Evolutionary conservation across 2,329 filamentous ascomycete genomes (phyloP).

Genomic region (Sporothrix phasma): DNA sequence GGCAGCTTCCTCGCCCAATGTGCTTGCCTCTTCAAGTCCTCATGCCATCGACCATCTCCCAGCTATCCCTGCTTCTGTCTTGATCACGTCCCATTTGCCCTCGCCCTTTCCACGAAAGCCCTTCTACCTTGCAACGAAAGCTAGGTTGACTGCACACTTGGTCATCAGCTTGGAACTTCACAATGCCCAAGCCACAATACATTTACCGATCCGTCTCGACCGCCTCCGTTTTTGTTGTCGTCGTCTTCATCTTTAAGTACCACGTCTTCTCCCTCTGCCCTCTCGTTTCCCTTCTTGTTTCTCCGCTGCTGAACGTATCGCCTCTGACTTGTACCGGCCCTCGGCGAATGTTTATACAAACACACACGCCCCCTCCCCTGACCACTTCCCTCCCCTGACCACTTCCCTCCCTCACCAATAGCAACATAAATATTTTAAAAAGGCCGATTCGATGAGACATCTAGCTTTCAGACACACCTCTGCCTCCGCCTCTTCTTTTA

Average conservation of each 20-base stretch:
- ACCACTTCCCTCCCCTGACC: neutral
- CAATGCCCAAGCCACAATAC: neutral
- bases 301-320: neutral
- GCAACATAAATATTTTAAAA: neutral
- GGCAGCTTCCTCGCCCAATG: no score
- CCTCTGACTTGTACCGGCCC: slow-evolving; percentile 11
- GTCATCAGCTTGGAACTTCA: neutral
- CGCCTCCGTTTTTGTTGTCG: neutral
- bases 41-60: neutral
- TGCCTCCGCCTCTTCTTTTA: slow-evolving; percentile 1
- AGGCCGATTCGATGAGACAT: neutral
- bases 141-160: neutral
- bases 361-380: slow-evolving; percentile 4
- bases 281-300: neutral
- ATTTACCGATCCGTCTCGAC: neutral
- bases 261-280: neutral
- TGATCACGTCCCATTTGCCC: neutral
- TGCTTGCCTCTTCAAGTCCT: neutral
- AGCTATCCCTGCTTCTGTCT: neutral
- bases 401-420: neutral
- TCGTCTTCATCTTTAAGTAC: neutral
- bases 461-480: slow-evolving; percentile 7
- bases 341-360: slow-evolving; percentile 9
- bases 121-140: no score
- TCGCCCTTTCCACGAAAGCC: neutral